Conservation (phyloP, 208 protist genomes). For the Leishmania gerbilli region DNA sequence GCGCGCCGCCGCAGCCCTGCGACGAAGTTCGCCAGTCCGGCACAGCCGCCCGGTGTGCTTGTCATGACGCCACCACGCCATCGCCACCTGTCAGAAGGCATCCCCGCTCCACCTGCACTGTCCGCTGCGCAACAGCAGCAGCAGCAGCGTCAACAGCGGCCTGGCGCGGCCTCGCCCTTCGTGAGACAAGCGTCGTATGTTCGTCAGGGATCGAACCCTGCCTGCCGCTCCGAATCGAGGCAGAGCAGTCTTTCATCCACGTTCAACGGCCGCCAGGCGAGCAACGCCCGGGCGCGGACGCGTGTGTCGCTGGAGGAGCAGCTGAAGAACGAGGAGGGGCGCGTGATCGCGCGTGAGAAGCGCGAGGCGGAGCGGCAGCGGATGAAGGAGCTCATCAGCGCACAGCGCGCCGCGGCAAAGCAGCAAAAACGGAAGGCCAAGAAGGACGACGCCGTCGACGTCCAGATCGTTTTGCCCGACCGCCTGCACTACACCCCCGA, state of each 20-base stretch:
- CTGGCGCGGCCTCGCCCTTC: constrained; percentile 15
- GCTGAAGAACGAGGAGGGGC: constrained; percentile 39
- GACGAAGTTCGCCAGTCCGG: constrained; percentile 4
- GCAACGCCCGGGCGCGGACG: constrained; percentile 38
- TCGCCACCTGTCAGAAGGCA: not conserved
- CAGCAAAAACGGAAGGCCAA: constrained; percentile 43
- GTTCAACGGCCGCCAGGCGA: constrained; percentile 41
- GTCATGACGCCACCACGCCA: constrained; percentile 23
- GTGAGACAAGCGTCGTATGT: constrained; percentile 13
- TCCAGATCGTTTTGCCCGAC: constrained; percentile 69
- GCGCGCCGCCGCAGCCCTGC: constrained; percentile 18
- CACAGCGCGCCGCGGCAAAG: constrained; percentile 57
- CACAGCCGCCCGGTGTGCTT: constrained; percentile 8
- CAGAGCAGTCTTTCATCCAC: constrained; percentile 21
- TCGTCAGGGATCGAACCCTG: constrained; percentile 14
- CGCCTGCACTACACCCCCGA: constrained; percentile 34
- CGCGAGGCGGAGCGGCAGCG: constrained; percentile 65
- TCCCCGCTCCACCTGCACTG: constrained; percentile 1
- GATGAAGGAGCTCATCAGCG: constrained; percentile 78
- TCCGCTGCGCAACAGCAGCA: constrained; percentile 5
- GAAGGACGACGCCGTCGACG: constrained; percentile 30
- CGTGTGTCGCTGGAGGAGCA: constrained; percentile 34
- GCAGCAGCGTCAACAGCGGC: constrained; percentile 10
- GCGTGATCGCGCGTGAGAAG: constrained; percentile 51
- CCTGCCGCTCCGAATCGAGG: not conserved